These are phyloP conservation scores for Handroanthus guayacan DNA, from an alignment of 257 asterid species.

Conservation along the genomic window DNA sequence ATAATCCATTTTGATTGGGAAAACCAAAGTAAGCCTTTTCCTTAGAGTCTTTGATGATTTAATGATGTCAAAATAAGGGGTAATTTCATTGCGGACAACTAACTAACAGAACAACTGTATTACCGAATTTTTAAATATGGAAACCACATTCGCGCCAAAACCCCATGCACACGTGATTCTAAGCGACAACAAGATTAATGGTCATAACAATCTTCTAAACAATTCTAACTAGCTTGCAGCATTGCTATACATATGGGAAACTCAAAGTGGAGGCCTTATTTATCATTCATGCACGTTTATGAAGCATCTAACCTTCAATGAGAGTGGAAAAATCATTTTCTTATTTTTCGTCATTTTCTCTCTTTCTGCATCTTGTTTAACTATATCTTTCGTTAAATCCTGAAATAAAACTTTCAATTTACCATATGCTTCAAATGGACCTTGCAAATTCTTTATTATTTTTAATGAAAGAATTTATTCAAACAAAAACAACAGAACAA, in stretches of 20 bases:
- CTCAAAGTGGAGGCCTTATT: too few relatives aligned
- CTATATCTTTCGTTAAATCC: neutral
- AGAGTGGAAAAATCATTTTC: too few relatives aligned
- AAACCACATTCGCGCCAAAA: neutral
- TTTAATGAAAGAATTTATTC: too few relatives aligned
- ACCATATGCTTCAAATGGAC: constrained; percentile 13
- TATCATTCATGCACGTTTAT: too few relatives aligned
- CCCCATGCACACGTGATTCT: neutral
- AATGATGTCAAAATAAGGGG: neutral
- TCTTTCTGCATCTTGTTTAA: neutral
- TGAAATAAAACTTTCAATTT: neutral
- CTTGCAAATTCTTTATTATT: too few relatives aligned
- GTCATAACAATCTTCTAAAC: neutral
- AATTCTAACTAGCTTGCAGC: neutral
- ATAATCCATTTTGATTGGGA: constrained; percentile 11
- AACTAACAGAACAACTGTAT: too few relatives aligned
- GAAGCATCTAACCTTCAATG: too few relatives aligned
- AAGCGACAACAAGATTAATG: too few relatives aligned
- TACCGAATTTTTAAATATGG: too few relatives aligned
- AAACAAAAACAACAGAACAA: too few relatives aligned
- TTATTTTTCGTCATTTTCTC: too few relatives aligned
- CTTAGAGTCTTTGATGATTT: neutral
- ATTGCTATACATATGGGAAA: neutral
- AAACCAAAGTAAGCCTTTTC: neutral
- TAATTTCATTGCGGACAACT: too few relatives aligned